Evolutionary conservation across 129 eudicot genomes (phyloP), one percentile per base, ranked within the genome.

Genomic region (Centrapalus pauciflorus): DNA sequence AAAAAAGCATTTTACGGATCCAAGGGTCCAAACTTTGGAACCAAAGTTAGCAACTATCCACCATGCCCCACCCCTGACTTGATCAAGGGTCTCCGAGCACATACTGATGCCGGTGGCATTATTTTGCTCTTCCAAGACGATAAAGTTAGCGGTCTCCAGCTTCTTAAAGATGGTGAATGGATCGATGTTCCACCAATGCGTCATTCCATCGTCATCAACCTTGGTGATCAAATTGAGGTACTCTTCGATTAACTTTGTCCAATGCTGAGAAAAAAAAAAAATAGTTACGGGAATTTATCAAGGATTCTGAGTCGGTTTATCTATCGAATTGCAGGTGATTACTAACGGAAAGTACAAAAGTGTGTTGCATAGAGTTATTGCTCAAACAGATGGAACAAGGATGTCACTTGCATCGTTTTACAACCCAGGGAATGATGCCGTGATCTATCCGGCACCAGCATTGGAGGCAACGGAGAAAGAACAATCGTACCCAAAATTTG

Each of bases 21-120:
- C 25, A 78, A 83, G 43, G 90, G 90, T 34, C 87, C 90, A 9
- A 87, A 76, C 45, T 87, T 87, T 33, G 95, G 95, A 55, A 87
- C 95, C 25, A 87, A 87, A 59, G 95, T 87, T 40, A 81, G 87
- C 77, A 87, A 83, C 83, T 87, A 87, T 71, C 95, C 95, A 37
- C 87, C 90, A 34, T 87, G 95, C 55, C 95, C 95, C n/a, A 80
- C 81, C 30, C 95, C 95, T 2, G 90, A 87, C 13, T 56, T 81
- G 70, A 81, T 87, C 80, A 87, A 87, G 80, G 95, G 95, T 28
- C 95, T 87, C 8, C 30, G 95, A 73, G 95, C 89, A 25, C 95
- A 83, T 69, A 83, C 87, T 1, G 90, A 87, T 62, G 95, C 95
- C 9, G 95, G 95, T 56, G 90, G 95, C 77, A 81, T 87, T 29